phyloP scores from a whole-genome alignment of 2,329 filamentous ascomycete species.

The Cladosporium velox region DNA sequence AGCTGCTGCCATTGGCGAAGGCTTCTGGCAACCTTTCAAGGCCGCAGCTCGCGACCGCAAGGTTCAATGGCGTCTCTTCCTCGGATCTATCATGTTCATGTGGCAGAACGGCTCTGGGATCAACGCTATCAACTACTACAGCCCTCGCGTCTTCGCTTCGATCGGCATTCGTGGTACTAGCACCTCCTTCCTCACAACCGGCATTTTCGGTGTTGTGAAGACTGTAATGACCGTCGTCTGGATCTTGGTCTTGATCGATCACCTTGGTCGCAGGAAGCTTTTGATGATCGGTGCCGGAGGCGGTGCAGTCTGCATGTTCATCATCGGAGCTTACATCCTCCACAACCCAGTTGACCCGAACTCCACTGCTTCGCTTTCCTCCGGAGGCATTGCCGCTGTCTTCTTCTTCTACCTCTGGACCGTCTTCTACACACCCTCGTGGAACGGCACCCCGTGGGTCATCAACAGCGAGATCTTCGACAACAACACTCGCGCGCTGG shows the following conservation, averaged over 20 bases:
- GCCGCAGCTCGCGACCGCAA: conserved; percentile 56
- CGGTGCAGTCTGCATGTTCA: conserved; percentile 66
- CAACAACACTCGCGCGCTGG: conserved; percentile 66
- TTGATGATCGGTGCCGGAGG: conserved; percentile 65
- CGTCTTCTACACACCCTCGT: conserved; percentile 63
- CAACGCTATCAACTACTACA: conserved; percentile 73
- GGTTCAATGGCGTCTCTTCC: conserved; percentile 70
- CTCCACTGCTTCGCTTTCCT: conserved; percentile 38
- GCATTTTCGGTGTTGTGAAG: conserved; percentile 77
- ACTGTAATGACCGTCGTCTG: conserved; percentile 68
- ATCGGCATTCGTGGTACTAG: conserved; percentile 64
- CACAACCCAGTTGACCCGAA: conserved; percentile 26
- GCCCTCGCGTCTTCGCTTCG: conserved; percentile 66
- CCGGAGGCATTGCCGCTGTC: conserved; percentile 61
- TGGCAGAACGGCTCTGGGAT: conserved; percentile 78
- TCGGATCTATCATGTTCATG: conserved; percentile 73
- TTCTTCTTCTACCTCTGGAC: conserved; percentile 78
- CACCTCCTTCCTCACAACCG: conserved; percentile 66
- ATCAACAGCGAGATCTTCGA: conserved; percentile 74
- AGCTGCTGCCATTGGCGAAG: conserved; percentile 62
- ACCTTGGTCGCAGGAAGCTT: conserved; percentile 62
- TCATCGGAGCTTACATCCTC: conserved; percentile 62
- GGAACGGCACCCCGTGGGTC: conserved; percentile 54
- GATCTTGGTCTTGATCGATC: conserved; percentile 69
- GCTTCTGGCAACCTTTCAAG: conserved; percentile 73